Base-by-base conservation (phyloP, 208 protist genomes). In the Leptomonas pyrrhocoris region DNA sequence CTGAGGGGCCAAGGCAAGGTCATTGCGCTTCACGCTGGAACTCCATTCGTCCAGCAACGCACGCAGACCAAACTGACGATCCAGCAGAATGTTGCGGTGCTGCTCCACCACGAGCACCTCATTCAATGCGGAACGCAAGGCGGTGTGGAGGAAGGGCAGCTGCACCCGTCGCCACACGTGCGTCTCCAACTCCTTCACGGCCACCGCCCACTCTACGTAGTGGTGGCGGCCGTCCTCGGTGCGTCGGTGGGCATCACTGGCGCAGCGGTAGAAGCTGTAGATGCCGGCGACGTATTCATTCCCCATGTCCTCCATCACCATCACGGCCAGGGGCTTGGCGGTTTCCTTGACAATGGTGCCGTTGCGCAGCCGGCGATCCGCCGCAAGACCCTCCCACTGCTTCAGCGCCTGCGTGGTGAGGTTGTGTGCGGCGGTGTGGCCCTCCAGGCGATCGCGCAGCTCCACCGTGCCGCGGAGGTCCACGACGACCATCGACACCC, bases 31-130 rank as follows among this genome's bases (percentile, higher is more conserved):
- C n/a, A 68, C 30, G 18, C 50, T 51, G 2, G 73, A 73, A 15
- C 46, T 68, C 81, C 81, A 93, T 21, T 71, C 71, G 23, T 89
- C 84, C 27, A 94, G 81, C 73, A 85, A 72, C n/a, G 81, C 74
- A 27, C 71, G 68, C 48, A 91, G 76, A 8, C 88, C 88, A 57
- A 73, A 73, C n/a, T 73, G 55, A 2, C 59, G 31, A 53, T 91
- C 85, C 18, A 91, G 74, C 50, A 94, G 76, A 57, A 94, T 58
- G 27, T 46, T 36, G 48, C 83, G 80, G 56, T 91, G 85, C 15
- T 74, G 71, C 45, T 88, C 80, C 31, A 86, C 65, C 28, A 94
- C 62, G 15, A 94, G 75, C 23, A 83, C 68, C 18, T 82, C 68
- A 28, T 74, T 56, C 55, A 94, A 30, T 12, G 63, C 58, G 50